Evolutionary conservation across 148 eudicot genomes (phyloP).

Genomic region (Amaranthus cruentus): DNA sequence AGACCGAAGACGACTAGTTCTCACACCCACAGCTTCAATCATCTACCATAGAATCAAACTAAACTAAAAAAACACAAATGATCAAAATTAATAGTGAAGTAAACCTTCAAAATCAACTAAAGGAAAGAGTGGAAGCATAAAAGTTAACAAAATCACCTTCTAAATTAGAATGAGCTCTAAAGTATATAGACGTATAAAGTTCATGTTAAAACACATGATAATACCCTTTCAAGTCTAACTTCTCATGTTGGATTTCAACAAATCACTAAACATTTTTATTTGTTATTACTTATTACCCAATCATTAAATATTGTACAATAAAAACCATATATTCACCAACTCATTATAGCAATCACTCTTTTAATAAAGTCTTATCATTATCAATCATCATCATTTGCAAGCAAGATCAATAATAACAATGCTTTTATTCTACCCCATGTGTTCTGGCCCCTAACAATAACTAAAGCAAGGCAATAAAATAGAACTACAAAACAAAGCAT

Average conservation of each 20-base stretch:
- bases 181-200: neutral
- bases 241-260: neutral
- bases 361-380: neutral
- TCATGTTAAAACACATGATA: neutral
- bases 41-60: neutral
- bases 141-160: neutral
- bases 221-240: neutral
- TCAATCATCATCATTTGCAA: neutral
- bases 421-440: neutral
- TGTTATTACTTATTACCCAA: neutral
- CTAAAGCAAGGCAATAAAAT: neutral
- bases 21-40: neutral
- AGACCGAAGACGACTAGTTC: neutral
- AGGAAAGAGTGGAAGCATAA: neutral
- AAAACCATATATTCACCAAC: constrained; percentile 1
- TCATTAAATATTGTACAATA: neutral
- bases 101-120: neutral
- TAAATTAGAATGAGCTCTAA: neutral
- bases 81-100: neutral
- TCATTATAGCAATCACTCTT: neutral
- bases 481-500: neutral
- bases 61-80: neutral
- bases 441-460: neutral
- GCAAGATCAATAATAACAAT: neutral
- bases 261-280: too few species aligned